A percentile compares a stretch with the other conserved stretches of the same genome.
Evolutionary conservation across 2,329 filamentous ascomycete species (phyloP).

Genomic region (Neoascochyta sp.): DNA sequence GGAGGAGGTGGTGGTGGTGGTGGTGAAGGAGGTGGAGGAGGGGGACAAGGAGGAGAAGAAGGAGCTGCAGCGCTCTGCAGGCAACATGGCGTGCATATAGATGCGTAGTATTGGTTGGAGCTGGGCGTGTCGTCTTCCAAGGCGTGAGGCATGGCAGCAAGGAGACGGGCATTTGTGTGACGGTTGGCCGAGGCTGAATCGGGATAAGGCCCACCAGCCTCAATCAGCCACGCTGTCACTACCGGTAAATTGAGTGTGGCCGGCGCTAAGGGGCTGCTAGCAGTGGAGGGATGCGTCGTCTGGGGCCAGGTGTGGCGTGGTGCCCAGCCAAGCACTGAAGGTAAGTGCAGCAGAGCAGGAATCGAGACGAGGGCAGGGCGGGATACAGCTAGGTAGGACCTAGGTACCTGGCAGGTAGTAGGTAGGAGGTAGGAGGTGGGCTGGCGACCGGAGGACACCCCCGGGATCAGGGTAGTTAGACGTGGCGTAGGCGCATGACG

Average conservation of each 20-base stretch:
- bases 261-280: constrained; percentile 18
- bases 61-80: too few relatives aligned
- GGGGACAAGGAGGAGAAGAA: too few relatives aligned
- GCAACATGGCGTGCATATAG: too few relatives aligned
- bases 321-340: not conserved
- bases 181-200: constrained; percentile 11
- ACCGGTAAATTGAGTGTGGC: too few relatives aligned
- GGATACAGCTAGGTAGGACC: too few relatives aligned
- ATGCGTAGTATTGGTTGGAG: constrained; percentile 1
- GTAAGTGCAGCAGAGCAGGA: not conserved
- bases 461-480: too few relatives aligned
- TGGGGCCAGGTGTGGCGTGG: too few relatives aligned
- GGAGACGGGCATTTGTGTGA: constrained; percentile 9
- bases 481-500: constrained; percentile 31
- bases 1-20: not conserved
- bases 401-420: too few relatives aligned
- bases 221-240: constrained; percentile 27
- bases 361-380: too few relatives aligned
- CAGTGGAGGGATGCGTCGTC: constrained; percentile 12
- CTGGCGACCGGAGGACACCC: too few relatives aligned
- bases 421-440: too few relatives aligned
- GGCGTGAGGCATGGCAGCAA: constrained; percentile 16
- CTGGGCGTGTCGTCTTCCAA: constrained; percentile 3
- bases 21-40: too few relatives aligned
- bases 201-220: constrained; percentile 26